These are phyloP conservation scores for Monosporozyma yasuniensis DNA, from an alignment of 805 yeast species.

Conservation along the genomic window DNA sequence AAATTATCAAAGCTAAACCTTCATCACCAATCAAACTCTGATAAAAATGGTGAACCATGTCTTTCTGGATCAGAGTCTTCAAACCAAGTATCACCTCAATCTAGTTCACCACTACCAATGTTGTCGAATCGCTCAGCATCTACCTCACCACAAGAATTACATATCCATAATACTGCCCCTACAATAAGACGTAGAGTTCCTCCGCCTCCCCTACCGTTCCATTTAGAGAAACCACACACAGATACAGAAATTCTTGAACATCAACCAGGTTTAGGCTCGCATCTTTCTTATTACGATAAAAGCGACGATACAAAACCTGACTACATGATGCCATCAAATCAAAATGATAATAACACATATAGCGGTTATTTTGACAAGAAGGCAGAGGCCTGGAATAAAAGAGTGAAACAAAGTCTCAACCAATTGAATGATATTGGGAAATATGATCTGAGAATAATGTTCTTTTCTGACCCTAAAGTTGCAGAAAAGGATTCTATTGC, in stretches of 20 bases:
- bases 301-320: conserved; percentile 6
- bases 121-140: not conserved
- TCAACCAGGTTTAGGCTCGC: no score
- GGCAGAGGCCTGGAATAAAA: conserved; percentile 47
- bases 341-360: conserved; percentile 23
- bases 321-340: conserved; percentile 22
- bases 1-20: not conserved
- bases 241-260: not conserved
- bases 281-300: conserved; percentile 13
- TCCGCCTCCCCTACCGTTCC: conserved; percentile 4
- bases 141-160: not conserved
- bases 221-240: not conserved
- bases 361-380: conserved; percentile 36
- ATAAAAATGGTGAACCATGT: not conserved
- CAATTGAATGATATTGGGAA: conserved; percentile 16
- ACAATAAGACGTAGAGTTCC: conserved; percentile 6
- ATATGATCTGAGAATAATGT: conserved; percentile 18
- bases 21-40: not conserved
- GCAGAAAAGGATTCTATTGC: conserved; percentile 14
- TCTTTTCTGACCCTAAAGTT: conserved; percentile 24
- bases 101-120: not conserved
- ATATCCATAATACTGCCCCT: not conserved
- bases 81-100: not conserved
- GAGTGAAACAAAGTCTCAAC: conserved; percentile 36
- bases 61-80: not conserved